Base-by-base conservation (phyloP, 2,329 filamentous ascomycete species). In the Colletotrichum zoysiae region DNA sequence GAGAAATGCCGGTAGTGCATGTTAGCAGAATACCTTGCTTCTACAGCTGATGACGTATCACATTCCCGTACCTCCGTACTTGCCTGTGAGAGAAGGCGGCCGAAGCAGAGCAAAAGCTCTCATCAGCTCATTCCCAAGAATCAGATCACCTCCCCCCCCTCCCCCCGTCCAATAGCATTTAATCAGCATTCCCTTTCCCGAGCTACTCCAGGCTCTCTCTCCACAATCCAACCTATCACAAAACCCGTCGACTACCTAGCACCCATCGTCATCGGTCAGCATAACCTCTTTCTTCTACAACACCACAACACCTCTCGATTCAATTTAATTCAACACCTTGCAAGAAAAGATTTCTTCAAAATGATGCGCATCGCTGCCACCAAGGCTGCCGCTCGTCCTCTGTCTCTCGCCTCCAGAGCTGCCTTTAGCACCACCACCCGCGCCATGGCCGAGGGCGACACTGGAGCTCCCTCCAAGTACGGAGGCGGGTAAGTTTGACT, bases 371-470 rank as follows among this genome's bases (percentile, higher is more conserved):
- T 91, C 80, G 83, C 87, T 76, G 81, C 91, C 78, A 80, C 84
- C 81, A 88, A 89, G 82, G 83, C 86, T 77, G 85, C 86, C 74
- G 79, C 85, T 76, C 81, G 86, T 78, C 86, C 89, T 78, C 84
- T 88, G 76, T 84, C 86, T 77, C 78, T 84, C 74, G 77, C 84
- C 74, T 78, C 83, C 74, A 82, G 79, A 79, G 86, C 87, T 75
- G 86, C 90, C 76, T 92, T 94, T 84, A 87, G 90, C 74, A 89
- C 87, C 75, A 88, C 90, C 70, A 82, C 86, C 76, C 86, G 88
- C 79, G 87, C 82, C 79, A 92, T 94, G 89, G 84, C 81, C 73
- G 91, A 88, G 76, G 93, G 93, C 75, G 93, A 94, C 80, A 91
- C 89, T 74, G 92, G 92, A 70, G 82, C 88, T 68, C 87, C 87